A percentile compares a stretch with the other conserved stretches of the same genome.
Evolutionary conservation across 2,329 filamentous ascomycete genomes (phyloP).

Genomic region (Celoporthe dispersa): DNA sequence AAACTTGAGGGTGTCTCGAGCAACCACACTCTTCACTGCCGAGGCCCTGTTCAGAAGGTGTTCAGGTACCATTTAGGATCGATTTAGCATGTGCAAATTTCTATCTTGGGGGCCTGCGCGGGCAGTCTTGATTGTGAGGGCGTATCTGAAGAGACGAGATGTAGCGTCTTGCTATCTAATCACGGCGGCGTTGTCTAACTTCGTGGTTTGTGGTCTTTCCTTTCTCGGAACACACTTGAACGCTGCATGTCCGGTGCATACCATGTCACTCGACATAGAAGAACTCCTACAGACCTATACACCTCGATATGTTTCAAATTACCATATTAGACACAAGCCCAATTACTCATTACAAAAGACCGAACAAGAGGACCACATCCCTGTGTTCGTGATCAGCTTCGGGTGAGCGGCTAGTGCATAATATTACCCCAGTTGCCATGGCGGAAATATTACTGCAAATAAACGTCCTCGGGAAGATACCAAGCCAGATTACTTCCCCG

Average conservation of each 20-base stretch:
- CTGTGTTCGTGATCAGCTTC: neutral
- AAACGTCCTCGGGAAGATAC: neutral
- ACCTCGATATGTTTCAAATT: neutral
- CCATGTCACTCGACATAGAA: neutral
- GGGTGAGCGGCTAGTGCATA: neutral
- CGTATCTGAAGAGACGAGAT: neutral
- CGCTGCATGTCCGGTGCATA: neutral
- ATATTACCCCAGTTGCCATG: neutral
- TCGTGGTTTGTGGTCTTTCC: neutral
- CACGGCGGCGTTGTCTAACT: no score
- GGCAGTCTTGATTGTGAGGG: neutral
- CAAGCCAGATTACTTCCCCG: neutral
- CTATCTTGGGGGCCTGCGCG: neutral
- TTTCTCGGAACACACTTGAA: neutral
- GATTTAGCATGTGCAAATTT: neutral
- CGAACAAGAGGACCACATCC: neutral
- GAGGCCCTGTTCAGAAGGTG: slow-evolving; percentile 6
- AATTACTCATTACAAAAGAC: neutral
- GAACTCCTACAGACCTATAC: neutral
- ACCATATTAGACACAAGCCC: neutral
- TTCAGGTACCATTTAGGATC: neutral
- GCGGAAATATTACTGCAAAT: neutral
- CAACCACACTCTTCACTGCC: neutral
- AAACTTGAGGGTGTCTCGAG: neutral
- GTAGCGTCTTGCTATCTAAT: neutral